A percentile compares a stretch with the other conserved stretches of the same genome.
phyloP scores from a whole-genome alignment of 257 asterid species.

The Solanum arcanum region DNA sequence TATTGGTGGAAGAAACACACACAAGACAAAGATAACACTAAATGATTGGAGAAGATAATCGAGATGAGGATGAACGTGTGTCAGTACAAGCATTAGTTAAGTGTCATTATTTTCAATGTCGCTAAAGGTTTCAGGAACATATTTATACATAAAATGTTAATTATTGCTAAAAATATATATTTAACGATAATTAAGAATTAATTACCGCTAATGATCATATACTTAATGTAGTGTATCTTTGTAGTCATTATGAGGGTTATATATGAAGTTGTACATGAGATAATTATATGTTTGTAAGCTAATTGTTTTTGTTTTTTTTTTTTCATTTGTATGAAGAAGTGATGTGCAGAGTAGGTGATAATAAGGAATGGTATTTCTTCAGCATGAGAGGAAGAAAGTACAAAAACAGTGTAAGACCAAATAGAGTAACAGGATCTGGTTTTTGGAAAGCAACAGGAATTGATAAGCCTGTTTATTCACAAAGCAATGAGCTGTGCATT shows the following conservation, averaged over 20 bases:
- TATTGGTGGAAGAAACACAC: background rate
- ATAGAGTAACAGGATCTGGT: constrained; percentile 16
- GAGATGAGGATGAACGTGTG: no score
- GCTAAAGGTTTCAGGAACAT: no score
- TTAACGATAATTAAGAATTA: no score
- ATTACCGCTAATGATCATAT: no score
- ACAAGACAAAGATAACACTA: background rate
- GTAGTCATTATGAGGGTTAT: no score
- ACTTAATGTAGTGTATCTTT: no score
- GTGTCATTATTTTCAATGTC: no score
- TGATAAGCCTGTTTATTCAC: background rate
- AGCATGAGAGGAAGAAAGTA: constrained; percentile 51
- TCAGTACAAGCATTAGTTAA: no score
- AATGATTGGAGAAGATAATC: no score
- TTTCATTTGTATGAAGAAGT: background rate
- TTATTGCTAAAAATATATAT: no score
- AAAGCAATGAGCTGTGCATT: background rate
- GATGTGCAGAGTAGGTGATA: constrained; percentile 6
- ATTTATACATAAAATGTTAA: no score
- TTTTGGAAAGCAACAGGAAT: constrained; percentile 18
- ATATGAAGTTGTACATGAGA: background rate
- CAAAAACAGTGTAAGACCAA: constrained; percentile 33
- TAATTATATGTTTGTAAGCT: background rate
- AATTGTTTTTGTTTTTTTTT: background rate
- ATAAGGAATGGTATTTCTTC: constrained; percentile 50